Evolutionary conservation across 208 protist genomes (phyloP), one percentile per base, ranked within the genome.

Genomic region (Trypanosoma melophagium): DNA sequence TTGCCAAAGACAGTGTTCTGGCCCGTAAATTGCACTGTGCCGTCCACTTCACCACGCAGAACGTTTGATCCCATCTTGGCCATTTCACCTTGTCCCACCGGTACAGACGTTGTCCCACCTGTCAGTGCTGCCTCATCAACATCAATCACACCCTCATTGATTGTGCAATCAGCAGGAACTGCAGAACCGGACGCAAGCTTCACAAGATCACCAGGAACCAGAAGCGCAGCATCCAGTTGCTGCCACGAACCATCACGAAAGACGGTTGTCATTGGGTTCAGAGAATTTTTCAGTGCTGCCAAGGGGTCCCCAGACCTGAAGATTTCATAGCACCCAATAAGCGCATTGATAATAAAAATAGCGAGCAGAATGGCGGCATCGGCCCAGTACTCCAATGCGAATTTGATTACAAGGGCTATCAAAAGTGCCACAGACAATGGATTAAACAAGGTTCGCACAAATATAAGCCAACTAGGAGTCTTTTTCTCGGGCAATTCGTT

Each of bases 121-220:
- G 97, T 99, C 45, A 98, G 77, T 14, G 93, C 86, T 7, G 93
- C 79, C 81, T 98, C 94, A 63, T 98, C 96, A 65, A 98, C 86
- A 44, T 97, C 94, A 19, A 98, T 84, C 8, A 74, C 58, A 50
- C 83, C 89, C 69, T 87, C 84, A 65, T 89, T 93, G 51, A 94
- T 87, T 22, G 73, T 93, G 75, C 86, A 93, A 75, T 98, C 97
- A 1, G 96, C 96, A 7, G 96, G 93, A 41, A 98, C 89, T 12
- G 90, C 89, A n/a, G 92, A 96, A 60, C 97, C 97, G 50, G 91
- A 56, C 3, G 83, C 84, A 17, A 98, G 76, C 55, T 92, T 90
- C 41, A 98, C 85, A 9, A 98, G 65, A 72, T 99, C 97, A 47
- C 97, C 97, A 0, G 96, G 96, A 14, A 99, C 97, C 22, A 98